Evolutionary conservation across 331 rosid species (phyloP), one percentile per base, ranked within the genome.

Genomic region (Cucumis variabilis): DNA sequence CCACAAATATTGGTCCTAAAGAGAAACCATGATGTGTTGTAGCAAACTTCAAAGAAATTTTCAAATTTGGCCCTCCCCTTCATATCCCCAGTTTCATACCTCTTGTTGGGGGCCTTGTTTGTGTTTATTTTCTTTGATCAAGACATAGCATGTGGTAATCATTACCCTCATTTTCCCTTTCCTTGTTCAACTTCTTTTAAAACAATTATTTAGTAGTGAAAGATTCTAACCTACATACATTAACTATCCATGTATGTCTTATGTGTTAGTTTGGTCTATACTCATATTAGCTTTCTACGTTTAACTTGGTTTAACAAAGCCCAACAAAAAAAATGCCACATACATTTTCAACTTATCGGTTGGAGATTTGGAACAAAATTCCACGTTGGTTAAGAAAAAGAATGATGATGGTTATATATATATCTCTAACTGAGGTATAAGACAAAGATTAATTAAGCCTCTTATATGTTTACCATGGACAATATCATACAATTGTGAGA

Each of bases 111-210:
- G 65, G 24, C 2, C 83, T 20, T 24, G 41, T 46, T 25, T 46
- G 23, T 58, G 65, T 58, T 58, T 58, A 58, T 58, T 58, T 23
- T 9, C 58, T 46, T 75, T 21, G 2, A 44, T 44, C 48, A 58
- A 7, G 28, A 76, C 63, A 46, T 76, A n/a, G 20, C 82, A 76
- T 76, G 82, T 48, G 82, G 33, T 41, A 74, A 74, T 74, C 80
- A 74, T 74, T 44, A 21, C 28, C 28, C 58, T 9, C 13, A 30
- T 71, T 30, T 1, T 17, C 44, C 7, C 17, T 70, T 14, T 8
- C 11, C 20, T 28, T 11, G 13, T 30, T 71, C 48, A 53, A 53
- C 60, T 51, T 51, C 60, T 51, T 51, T 51, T 13, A 51, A 7
- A 3, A 58, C 65, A 17, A 58, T 9, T 1, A 58, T 58, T 17